phyloP scores from a whole-genome alignment of 495 filamentous ascomycete species.

The Lasiosphaeria miniovina region DNA sequence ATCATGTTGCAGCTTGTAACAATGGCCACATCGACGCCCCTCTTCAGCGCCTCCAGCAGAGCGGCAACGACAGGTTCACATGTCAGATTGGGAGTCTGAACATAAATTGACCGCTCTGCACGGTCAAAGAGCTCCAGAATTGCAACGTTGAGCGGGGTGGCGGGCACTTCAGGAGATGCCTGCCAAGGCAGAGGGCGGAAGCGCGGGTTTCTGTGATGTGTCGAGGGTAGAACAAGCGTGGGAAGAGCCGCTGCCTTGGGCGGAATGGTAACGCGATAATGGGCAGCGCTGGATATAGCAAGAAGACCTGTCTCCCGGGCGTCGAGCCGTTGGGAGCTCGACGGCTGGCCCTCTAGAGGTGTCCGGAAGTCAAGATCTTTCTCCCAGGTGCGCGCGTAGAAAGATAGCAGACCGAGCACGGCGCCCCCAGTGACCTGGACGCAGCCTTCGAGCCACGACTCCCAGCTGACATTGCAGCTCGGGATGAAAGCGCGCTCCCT shows the following conservation, averaged over 20 bases:
- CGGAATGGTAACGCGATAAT: slow-evolving; percentile 10
- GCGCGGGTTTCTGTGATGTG: slow-evolving; percentile 61
- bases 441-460: slow-evolving; percentile 71
- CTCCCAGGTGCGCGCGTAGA: slow-evolving; percentile 60
- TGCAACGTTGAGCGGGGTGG: slow-evolving; percentile 65
- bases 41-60: slow-evolving; percentile 49
- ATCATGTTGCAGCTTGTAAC: slow-evolving; percentile 66
- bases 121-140: slow-evolving; percentile 51
- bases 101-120: slow-evolving; percentile 52
- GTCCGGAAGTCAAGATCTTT: slow-evolving; percentile 11
- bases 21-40: slow-evolving; percentile 61
- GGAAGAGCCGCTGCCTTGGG: slow-evolving; percentile 18
- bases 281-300: slow-evolving; percentile 17
- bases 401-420: slow-evolving; percentile 52
- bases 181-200: slow-evolving; percentile 49
- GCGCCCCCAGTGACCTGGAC: slow-evolving; percentile 56
- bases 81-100: slow-evolving; percentile 73
- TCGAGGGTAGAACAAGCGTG: slow-evolving; percentile 65
- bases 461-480: slow-evolving; percentile 75
- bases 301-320: slow-evolving; percentile 5
- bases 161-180: slow-evolving; percentile 42
- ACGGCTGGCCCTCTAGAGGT: not conserved
- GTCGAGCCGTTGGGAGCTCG: not conserved
- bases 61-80: slow-evolving; percentile 53
- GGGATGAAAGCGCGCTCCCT: slow-evolving; percentile 57